Evolutionary conservation across 805 yeast species (phyloP).

Genomic region (Jamesozyma jinghongensis): DNA sequence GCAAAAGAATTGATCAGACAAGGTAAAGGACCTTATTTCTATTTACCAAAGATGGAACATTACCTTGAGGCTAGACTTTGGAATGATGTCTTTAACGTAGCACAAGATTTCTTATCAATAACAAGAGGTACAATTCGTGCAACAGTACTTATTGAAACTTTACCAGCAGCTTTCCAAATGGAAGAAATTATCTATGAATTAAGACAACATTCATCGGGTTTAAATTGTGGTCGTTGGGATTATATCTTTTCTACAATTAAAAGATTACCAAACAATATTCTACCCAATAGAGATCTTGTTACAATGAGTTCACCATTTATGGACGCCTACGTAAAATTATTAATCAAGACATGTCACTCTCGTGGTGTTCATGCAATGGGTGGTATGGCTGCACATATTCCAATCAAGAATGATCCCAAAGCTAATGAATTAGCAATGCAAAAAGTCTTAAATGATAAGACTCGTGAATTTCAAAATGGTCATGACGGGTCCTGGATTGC

Average conservation of each 20-base stretch:
- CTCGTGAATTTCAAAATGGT: conserved; percentile 67
- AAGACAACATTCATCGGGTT: conserved; percentile 68
- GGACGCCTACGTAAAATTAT: conserved; percentile 65
- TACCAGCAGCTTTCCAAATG: conserved; percentile 82
- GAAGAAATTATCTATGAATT: conserved; percentile 74
- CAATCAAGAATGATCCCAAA: conserved; percentile 60
- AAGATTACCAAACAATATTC: conserved; percentile 52
- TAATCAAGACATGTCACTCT: conserved; percentile 65
- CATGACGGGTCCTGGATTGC: conserved; percentile 91
- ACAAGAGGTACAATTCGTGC: conserved; percentile 75
- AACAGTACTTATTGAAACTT: conserved; percentile 72
- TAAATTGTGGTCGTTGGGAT: conserved; percentile 88
- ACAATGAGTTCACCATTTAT: conserved; percentile 77
- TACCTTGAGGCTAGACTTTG: conserved; percentile 74
- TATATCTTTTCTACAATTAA: conserved; percentile 76
- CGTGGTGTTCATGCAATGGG: conserved; percentile 84
- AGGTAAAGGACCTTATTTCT: conserved; percentile 76
- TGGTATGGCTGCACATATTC: conserved; percentile 86
- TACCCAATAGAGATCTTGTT: conserved; percentile 74
- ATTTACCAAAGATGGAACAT: conserved; percentile 81
- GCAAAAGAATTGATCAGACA: conserved; percentile 50
- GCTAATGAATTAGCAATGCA: conserved; percentile 60
- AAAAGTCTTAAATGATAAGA: conserved; percentile 65
- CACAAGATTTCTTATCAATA: conserved; percentile 62
- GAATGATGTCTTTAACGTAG: conserved; percentile 69